Conservation (phyloP, 495 filamentous ascomycete species). For the Clohesyomyces aquaticus region DNA sequence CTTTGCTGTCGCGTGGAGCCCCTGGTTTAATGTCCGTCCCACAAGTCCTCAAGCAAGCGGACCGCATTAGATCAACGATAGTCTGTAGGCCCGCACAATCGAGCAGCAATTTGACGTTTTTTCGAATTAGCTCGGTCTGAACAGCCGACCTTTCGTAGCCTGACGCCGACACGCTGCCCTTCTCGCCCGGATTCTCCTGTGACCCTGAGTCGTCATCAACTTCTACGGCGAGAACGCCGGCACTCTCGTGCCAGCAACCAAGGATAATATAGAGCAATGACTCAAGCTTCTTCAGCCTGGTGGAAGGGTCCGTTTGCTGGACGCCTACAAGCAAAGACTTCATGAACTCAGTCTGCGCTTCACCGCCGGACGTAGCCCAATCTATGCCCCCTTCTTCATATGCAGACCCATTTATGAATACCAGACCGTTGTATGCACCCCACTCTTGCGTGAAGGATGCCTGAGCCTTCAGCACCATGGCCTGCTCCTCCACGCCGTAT, state of each 20-base stretch:
- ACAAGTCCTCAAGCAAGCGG: slow-evolving; percentile 36
- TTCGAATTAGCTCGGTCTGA: slow-evolving; percentile 46
- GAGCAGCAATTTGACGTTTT: slow-evolving; percentile 42
- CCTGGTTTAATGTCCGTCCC: slow-evolving; percentile 23
- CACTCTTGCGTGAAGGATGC: slow-evolving; percentile 71
- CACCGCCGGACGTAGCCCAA: slow-evolving; percentile 58
- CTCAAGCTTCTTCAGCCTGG: slow-evolving; percentile 60
- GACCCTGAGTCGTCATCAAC: slow-evolving; percentile 8
- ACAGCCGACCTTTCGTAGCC: slow-evolving; percentile 36
- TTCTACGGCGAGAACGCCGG: slow-evolving; percentile 47
- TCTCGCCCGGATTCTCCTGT: not conserved
- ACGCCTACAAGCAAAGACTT: slow-evolving; percentile 22
- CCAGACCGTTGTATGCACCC: slow-evolving; percentile 51
- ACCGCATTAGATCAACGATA: slow-evolving; percentile 32
- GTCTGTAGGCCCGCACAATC: slow-evolving; percentile 39
- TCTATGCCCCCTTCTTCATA: slow-evolving; percentile 38
- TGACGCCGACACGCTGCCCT: not conserved
- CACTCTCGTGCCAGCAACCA: slow-evolving; percentile 77
- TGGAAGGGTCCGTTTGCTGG: slow-evolving; percentile 26
- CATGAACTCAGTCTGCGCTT: slow-evolving; percentile 43
- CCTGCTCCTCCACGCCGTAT: slow-evolving; percentile 78
- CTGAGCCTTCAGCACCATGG: slow-evolving; percentile 68
- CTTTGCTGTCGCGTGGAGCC: slow-evolving; percentile 32
- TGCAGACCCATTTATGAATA: slow-evolving; percentile 41
- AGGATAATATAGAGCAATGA: slow-evolving; percentile 76